Base-by-base conservation (phyloP, 164 flowering plant species). In the Stephania cephalantha region DNA sequence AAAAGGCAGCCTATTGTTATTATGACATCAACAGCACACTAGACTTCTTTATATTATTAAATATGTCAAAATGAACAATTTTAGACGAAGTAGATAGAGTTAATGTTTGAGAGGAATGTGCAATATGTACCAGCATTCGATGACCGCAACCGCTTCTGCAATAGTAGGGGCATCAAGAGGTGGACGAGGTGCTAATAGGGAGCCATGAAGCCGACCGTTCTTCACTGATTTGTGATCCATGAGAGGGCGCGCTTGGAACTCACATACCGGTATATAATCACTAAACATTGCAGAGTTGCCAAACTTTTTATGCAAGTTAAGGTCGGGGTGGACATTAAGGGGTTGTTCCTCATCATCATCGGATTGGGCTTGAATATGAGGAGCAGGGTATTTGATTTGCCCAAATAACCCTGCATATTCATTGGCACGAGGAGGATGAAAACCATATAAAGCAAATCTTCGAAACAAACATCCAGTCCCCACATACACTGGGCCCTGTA, bases 391-490 rank as follows among this genome's bases (percentile, higher is more conserved):
- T 78, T 7, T 77, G 8, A 1, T 80, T 50, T 73, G 71, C 30
- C 73, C 42, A 35, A 35, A 35, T 35, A 35, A 76, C 35, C 84
- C 88, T 50, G 81, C 78, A 35, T 35, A 35, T 4, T 35, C 42
- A 35, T 35, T 35, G 2, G 82, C 65, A 9, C 83, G 84, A 25
- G 98, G 97, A 9, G 98, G 98, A 25, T 92, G 94, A 73, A 89
- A 94, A 0, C 94, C 94, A 58, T 92, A 94, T 20, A 94, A 86
- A 9, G 98, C 98, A 35, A 87, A 83, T 66, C 98, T 81, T 6
- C 96, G 85, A 71, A 94, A 94, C 42, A 94, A 90, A 75, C 98
- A 94, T 15, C 98, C 98, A 11, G 98, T 94, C 10, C 98, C 98
- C 6, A 94, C 98, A 83, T 94, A 94, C 12, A 91, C 88, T 0